phyloP scores from a whole-genome alignment of 768 basidiomycete genomes.

The Russula virescens region DNA sequence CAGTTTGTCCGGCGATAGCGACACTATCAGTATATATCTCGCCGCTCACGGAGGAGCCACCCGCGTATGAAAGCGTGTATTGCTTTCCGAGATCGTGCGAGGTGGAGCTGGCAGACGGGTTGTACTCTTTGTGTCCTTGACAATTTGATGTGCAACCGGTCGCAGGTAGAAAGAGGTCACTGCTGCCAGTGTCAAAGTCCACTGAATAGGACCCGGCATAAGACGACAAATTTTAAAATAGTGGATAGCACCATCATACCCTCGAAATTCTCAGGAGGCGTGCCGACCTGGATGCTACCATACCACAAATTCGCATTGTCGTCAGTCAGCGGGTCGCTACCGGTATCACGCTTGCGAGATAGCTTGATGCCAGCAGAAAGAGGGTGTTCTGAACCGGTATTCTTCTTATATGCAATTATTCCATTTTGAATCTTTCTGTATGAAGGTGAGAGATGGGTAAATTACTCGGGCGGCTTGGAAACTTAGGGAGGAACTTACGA shows the following conservation, averaged over 20 bases:
- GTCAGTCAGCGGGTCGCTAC: background rate
- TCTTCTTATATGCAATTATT: constrained; percentile 1
- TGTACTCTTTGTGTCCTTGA: constrained; percentile 7
- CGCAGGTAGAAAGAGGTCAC: constrained; percentile 31
- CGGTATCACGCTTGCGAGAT: background rate
- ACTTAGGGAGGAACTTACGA: background rate
- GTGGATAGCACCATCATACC: background rate
- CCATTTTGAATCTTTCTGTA: constrained; percentile 11
- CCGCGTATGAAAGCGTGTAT: background rate
- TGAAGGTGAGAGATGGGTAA: too few relatives aligned
- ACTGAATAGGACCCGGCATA: constrained; percentile 27
- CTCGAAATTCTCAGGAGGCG: constrained; percentile 4
- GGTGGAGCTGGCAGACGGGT: background rate
- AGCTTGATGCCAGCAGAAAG: background rate
- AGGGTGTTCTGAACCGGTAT: background rate
- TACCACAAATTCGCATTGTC: constrained; percentile 23
- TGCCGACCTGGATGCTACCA: constrained; percentile 24
- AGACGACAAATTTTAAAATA: constrained; percentile 30
- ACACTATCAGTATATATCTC: background rate
- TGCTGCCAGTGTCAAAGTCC: constrained; percentile 37
- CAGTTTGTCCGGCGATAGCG: background rate
- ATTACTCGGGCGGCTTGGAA: background rate
- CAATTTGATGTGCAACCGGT: constrained; percentile 26
- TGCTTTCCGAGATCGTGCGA: background rate
- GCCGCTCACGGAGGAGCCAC: background rate